Base-by-base conservation (phyloP, 2,329 filamentous ascomycete genomes). In the Cladosporium oxysporum region DNA sequence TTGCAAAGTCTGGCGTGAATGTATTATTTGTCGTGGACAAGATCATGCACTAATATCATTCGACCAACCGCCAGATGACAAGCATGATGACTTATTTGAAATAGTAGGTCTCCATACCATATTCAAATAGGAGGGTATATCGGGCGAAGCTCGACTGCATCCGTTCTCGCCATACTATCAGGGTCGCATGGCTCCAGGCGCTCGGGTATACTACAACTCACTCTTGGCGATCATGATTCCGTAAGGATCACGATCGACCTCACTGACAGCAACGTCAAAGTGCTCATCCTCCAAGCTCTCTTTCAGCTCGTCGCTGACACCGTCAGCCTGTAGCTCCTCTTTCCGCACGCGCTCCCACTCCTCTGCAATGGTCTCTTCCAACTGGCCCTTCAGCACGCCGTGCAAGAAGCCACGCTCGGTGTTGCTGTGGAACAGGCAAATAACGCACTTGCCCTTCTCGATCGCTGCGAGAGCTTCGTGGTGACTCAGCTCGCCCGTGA, bases 401-500 rank as follows among this genome's bases (percentile, higher is more conserved):
- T 84, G 84, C 72, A 99, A 79, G 75, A 94, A 99, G 0, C 88
- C 89, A 41, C 95, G 83, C 82, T 99, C 95, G 0, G 91, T 95
- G 78, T 98, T 98, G 72, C 91, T 94, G 77, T 99, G 95, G 73
- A 97, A 96, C 58, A 96, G 84, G 49, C 90, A 90, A 61, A 98
- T 86, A 0, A 98, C 91, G 64, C 88, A 90, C 69, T 89, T 89
- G 1, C 93, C 93, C 66, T 89, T 86, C 81, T 97, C 93, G 31
- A 91, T 92, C 1, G 93, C 92, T 47, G 91, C 87, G 66, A 99
- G 84, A 3, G 94, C 93, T 69, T 95, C 92, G 76, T 99, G 95
- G 76, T 99, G 95, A 73, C 88, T 91, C 83, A 98, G 87, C 81
- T 99, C 95, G 1, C 95, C 95, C 0, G 92, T 98, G 71, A 99